Evolutionary conservation across 2,329 filamentous ascomycete genomes (phyloP).

Genomic region (Diaporthe sp.): DNA sequence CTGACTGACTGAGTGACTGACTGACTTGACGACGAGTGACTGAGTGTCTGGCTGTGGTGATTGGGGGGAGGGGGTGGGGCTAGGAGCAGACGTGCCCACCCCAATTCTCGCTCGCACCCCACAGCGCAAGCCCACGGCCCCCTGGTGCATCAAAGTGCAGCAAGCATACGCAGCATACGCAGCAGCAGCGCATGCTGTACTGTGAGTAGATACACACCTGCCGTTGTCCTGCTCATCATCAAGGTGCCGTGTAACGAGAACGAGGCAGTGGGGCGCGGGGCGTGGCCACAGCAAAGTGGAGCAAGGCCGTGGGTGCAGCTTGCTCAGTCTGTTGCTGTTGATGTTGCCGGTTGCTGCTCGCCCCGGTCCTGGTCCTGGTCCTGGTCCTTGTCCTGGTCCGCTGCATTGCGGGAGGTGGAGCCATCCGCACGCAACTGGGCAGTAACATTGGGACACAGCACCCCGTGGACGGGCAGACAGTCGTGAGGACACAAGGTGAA

Average conservation of each 20-base stretch:
- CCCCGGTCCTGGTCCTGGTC: neutral
- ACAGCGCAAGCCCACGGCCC: constrained; percentile 15
- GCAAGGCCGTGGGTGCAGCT: constrained; percentile 10
- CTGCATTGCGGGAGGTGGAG: constrained; percentile 34
- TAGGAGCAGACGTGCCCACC: neutral
- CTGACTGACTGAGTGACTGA: neutral
- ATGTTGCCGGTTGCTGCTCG: neutral
- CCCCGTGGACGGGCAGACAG: neutral
- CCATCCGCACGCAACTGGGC: constrained; percentile 32
- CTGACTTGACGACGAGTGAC: neutral
- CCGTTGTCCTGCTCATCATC: constrained; percentile 2
- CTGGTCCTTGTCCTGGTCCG: neutral
- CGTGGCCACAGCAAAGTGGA: constrained; percentile 22
- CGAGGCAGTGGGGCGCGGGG: constrained; percentile 15
- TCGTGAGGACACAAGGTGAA: neutral
- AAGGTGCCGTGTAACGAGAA: constrained; percentile 12
- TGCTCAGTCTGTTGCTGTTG: constrained; percentile 11
- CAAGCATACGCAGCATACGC: neutral
- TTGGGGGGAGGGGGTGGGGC: neutral
- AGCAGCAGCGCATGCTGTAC: neutral
- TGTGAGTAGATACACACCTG: neutral
- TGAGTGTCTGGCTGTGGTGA: neutral
- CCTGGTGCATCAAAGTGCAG: constrained; percentile 27
- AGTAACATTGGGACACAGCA: constrained; percentile 17
- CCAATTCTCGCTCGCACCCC: neutral